phyloP scores from a whole-genome alignment of 2,329 filamentous ascomycete genomes.

The Penicillium concentricum region DNA sequence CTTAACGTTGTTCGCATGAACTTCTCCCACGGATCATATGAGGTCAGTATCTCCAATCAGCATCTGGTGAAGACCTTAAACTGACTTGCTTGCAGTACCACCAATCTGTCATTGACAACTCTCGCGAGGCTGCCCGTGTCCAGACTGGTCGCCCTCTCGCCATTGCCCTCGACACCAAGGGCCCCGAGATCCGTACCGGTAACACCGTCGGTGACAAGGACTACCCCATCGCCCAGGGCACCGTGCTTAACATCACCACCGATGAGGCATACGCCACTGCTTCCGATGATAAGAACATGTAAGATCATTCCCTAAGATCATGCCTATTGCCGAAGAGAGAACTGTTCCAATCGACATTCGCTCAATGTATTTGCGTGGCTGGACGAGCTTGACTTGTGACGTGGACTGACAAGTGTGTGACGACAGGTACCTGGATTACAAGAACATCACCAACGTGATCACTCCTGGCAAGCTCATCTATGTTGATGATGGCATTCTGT shows the following conservation, averaged over 20 bases:
- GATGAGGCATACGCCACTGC: slow-evolving; percentile 85
- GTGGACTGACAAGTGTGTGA: slow-evolving; percentile 15
- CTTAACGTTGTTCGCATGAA: slow-evolving; percentile 99
- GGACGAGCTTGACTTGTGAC: neutral
- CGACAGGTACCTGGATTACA: slow-evolving; percentile 90
- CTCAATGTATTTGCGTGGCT: neutral
- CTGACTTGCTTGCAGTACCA: slow-evolving; percentile 64
- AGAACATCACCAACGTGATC: slow-evolving; percentile 99
- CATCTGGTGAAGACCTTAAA: neutral
- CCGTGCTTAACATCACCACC: slow-evolving; percentile 92
- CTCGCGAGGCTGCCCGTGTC: slow-evolving; percentile 76
- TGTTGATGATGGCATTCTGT: slow-evolving; percentile 96
- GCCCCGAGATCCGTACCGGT: slow-evolving; percentile 82
- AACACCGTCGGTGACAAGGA: slow-evolving; percentile 70
- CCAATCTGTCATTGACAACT: slow-evolving; percentile 96
- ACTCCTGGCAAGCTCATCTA: slow-evolving; percentile 88
- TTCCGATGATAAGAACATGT: slow-evolving; percentile 93
- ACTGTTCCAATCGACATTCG: neutral
- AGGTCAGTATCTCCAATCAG: slow-evolving; percentile 43
- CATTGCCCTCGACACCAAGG: slow-evolving; percentile 86
- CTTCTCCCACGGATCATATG: slow-evolving; percentile 93
- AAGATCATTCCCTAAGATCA: slow-evolving; percentile 53
- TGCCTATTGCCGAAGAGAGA: neutral
- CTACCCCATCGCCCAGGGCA: slow-evolving; percentile 77
- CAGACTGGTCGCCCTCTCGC: slow-evolving; percentile 83